Evolutionary conservation across 73 alveolate genomes (phyloP).

Genomic region (Paraurostyla sp.): DNA sequence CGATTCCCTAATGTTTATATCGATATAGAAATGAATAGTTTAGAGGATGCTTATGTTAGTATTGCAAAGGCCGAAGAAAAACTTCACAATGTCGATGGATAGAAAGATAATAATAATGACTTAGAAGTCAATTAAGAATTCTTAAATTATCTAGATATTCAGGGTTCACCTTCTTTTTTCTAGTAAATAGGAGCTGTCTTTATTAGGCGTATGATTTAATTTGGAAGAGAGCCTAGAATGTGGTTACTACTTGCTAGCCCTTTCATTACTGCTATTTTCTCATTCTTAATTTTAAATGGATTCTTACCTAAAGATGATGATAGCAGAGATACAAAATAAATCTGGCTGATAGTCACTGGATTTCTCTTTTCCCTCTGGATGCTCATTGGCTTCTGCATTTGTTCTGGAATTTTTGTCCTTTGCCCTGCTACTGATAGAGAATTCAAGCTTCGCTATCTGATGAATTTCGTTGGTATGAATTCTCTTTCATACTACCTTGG

Average conservation of each 20-base stretch:
- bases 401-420: constrained; percentile 42
- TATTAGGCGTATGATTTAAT: constrained; percentile 12
- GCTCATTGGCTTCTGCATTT: constrained; percentile 40
- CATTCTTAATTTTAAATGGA: constrained; percentile 34
- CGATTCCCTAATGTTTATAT: background rate
- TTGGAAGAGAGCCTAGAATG: constrained; percentile 60
- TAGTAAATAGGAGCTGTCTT: constrained; percentile 15
- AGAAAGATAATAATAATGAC: background rate
- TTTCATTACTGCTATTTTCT: constrained; percentile 2
- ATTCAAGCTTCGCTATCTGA: constrained; percentile 28
- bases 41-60: constrained; percentile 69
- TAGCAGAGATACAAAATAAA: background rate
- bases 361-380: constrained; percentile 26
- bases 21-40: constrained; percentile 57
- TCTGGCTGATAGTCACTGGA: background rate
- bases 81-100: constrained; percentile 28
- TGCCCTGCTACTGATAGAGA: constrained; percentile 59
- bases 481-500: constrained; percentile 40
- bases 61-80: constrained; percentile 64
- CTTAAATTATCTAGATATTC: background rate
- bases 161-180: constrained; percentile 44
- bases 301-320: constrained; percentile 31
- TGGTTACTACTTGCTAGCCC: constrained; percentile 44
- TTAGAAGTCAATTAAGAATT: background rate
- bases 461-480: constrained; percentile 47